phyloP scores from a whole-genome alignment of 129 eudicot species.

The Centella asiatica region DNA sequence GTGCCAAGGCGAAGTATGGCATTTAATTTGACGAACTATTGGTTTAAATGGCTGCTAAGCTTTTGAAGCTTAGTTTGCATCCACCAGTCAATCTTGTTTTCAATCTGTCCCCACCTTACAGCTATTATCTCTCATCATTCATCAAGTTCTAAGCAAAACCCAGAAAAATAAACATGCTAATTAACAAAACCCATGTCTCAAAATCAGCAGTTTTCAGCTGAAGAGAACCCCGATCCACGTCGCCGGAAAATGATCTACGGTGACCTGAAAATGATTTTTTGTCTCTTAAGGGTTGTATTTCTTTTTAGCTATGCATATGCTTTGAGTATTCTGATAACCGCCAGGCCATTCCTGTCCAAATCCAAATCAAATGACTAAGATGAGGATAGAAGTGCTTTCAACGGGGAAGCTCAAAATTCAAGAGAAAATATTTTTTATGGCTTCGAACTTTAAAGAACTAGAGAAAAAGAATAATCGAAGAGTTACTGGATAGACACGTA shows the following conservation, averaged over 20 bases:
- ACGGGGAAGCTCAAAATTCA: no score
- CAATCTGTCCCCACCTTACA: conserved; percentile 20
- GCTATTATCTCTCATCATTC: conserved; percentile 26
- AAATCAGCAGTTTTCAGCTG: conserved; percentile 12
- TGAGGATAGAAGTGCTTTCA: no score
- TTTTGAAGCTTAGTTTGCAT: conserved; percentile 15
- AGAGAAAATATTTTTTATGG: no score
- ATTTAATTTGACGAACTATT: conserved; percentile 18
- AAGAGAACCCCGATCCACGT: neutral
- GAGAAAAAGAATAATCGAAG: no score
- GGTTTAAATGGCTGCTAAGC: conserved; percentile 22
- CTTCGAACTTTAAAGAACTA: no score
- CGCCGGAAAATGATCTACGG: conserved; percentile 15
- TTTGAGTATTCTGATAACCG: no score
- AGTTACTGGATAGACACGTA: no score
- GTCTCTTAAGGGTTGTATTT: no score
- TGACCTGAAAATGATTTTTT: no score
- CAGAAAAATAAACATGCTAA: conserved; percentile 20
- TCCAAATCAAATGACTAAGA: no score
- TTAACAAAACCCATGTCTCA: conserved; percentile 17
- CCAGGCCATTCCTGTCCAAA: no score
- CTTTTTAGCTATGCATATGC: no score
- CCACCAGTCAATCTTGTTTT: conserved; percentile 51
- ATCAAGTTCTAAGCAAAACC: conserved; percentile 23
- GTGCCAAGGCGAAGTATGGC: conserved; percentile 6